These are phyloP conservation scores for Neoscytalidium dimidiatum DNA, from an alignment of 2,329 filamentous ascomycete species.

Conservation along the genomic window DNA sequence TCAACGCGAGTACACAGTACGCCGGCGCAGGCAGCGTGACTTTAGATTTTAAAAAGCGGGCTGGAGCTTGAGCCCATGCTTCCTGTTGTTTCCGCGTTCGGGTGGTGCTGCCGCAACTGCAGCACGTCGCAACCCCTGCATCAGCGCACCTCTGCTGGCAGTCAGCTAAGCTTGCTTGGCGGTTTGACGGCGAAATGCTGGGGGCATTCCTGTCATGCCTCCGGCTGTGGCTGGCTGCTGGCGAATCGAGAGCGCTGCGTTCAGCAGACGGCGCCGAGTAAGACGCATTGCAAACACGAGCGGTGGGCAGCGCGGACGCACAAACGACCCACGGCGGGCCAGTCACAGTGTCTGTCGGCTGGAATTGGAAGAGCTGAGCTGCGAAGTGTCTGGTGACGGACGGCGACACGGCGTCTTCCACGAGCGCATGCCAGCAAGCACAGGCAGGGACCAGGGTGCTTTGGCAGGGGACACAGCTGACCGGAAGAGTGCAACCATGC, in stretches of 20 bases:
- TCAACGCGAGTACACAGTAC: background rate
- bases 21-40: background rate
- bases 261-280: background rate
- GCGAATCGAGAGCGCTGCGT: background rate
- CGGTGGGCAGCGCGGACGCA: background rate
- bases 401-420: constrained; percentile 6
- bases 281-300: background rate
- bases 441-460: constrained; percentile 1
- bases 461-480: background rate
- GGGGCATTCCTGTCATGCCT: background rate
- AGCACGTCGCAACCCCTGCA: constrained; percentile 5
- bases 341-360: too few species aligned
- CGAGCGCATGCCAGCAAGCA: background rate
- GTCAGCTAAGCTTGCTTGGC: constrained; percentile 12
- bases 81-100: constrained; percentile 4
- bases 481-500: background rate
- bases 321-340: background rate
- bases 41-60: constrained; percentile 1
- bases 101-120: constrained; percentile 1
- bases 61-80: background rate
- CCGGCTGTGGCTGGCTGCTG: background rate
- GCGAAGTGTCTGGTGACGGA: background rate
- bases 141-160: background rate
- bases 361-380: background rate
- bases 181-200: background rate